Evolutionary conservation across 768 basidiomycete genomes (phyloP).

Genomic region (Mrakia gelida): DNA sequence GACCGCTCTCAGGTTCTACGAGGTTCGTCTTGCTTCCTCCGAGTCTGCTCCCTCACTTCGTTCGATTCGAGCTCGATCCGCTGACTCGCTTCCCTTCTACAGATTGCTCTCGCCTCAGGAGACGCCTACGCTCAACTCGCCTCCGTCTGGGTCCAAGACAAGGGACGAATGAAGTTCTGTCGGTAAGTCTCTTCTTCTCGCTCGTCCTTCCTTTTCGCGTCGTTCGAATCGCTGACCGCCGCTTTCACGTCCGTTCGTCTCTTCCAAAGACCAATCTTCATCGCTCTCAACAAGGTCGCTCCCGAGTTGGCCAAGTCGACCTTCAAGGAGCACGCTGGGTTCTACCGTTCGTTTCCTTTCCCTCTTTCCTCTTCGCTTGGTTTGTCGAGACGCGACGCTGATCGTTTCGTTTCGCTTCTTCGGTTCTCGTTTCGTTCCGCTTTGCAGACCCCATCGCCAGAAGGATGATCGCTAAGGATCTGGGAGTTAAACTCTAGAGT

Average conservation of each 20-base stretch:
- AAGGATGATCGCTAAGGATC: conserved; percentile 21
- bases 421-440: no score
- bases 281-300: conserved; percentile 41
- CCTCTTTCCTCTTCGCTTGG: no score
- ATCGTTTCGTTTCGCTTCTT: not conserved
- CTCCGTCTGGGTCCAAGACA: conserved; percentile 42
- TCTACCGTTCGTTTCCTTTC: conserved; percentile 37
- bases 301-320: conserved; percentile 45
- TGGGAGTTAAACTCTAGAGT: conserved; percentile 12
- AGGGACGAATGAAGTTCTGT: conserved; percentile 46
- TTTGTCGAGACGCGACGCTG: not conserved
- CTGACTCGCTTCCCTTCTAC: not conserved
- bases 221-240: not conserved
- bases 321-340: conserved; percentile 41
- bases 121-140: conserved; percentile 43
- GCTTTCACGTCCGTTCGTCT: not conserved
- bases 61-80: no score
- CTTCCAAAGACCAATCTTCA: conserved; percentile 39
- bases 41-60: not conserved
- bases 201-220: not conserved
- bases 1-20: conserved; percentile 20
- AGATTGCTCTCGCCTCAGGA: conserved; percentile 34
- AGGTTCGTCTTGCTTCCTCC: conserved; percentile 6
- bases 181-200: conserved; percentile 16
- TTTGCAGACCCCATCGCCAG: conserved; percentile 1